A percentile compares a stretch with the other conserved stretches of the same genome.
Evolutionary conservation across 2,329 filamentous ascomycete species (phyloP).

Genomic region (Fusarium buxicola): DNA sequence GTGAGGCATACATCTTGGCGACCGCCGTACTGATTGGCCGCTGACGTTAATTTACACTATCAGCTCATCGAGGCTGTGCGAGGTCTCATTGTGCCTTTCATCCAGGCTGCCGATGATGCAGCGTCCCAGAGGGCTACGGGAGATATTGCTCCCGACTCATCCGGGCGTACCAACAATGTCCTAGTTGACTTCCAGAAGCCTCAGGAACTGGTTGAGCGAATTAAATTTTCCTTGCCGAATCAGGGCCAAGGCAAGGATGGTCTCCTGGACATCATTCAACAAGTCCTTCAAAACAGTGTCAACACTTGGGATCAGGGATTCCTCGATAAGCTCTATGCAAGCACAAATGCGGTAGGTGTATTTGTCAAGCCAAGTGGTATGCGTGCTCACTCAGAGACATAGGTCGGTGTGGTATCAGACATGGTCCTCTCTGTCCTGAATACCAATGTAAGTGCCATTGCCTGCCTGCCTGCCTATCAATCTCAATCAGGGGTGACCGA

Average conservation of each 20-base stretch:
- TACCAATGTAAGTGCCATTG: constrained; percentile 75
- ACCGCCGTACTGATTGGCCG: constrained; percentile 24
- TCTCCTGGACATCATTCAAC: constrained; percentile 75
- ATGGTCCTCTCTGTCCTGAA: constrained; percentile 87
- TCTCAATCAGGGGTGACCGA: background rate
- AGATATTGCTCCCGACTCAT: constrained; percentile 56
- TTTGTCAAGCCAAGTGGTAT: background rate
- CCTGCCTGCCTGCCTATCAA: background rate
- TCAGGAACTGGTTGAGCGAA: constrained; percentile 64
- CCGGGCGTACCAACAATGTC: constrained; percentile 61
- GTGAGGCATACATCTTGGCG: constrained; percentile 35
- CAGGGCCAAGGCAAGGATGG: constrained; percentile 76
- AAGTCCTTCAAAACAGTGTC: constrained; percentile 85
- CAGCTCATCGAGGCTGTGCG: constrained; percentile 77
- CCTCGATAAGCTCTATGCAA: constrained; percentile 93
- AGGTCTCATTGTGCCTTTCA: constrained; percentile 76
- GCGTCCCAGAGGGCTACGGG: constrained; percentile 63
- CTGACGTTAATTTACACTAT: constrained; percentile 37
- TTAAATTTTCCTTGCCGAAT: constrained; percentile 69
- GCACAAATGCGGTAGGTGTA: constrained; percentile 78
- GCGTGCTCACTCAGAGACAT: constrained; percentile 15
- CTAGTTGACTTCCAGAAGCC: constrained; percentile 73
- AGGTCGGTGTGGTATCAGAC: constrained; percentile 87
- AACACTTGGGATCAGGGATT: constrained; percentile 99
- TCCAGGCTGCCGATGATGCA: constrained; percentile 75